These are phyloP conservation scores for Tolypocladium album DNA, from an alignment of 2,329 filamentous ascomycete species.

Conservation along the genomic window DNA sequence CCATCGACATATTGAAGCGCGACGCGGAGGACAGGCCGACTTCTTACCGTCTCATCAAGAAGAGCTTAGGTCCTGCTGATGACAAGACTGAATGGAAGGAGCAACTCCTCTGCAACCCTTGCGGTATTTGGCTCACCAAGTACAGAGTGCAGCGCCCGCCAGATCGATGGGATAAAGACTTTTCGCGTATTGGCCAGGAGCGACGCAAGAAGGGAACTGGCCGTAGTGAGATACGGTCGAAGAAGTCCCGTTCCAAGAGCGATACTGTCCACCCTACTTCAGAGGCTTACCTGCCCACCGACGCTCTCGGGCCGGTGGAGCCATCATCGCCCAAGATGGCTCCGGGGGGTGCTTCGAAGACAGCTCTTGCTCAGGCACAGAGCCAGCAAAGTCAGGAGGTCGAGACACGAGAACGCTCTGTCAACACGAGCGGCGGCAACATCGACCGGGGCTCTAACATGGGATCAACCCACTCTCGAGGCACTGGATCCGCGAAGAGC, in stretches of 20 bases:
- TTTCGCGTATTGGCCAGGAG: constrained; percentile 39
- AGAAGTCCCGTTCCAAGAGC: constrained; percentile 38
- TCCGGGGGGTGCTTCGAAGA: constrained; percentile 7
- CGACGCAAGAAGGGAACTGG: constrained; percentile 37
- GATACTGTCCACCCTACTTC: constrained; percentile 36
- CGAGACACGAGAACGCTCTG: not conserved
- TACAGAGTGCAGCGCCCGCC: constrained; percentile 74
- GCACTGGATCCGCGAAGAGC: constrained; percentile 44
- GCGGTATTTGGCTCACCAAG: constrained; percentile 90
- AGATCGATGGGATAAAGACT: constrained; percentile 68
- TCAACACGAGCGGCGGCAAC: constrained; percentile 3
- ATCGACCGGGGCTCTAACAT: constrained; percentile 14
- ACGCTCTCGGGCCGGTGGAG: constrained; percentile 38
- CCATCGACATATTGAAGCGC: constrained; percentile 56
- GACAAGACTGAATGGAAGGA: constrained; percentile 60
- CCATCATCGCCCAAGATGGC: constrained; percentile 19
- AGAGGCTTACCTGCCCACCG: constrained; percentile 43
- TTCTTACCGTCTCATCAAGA: constrained; percentile 69
- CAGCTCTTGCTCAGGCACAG: constrained; percentile 3
- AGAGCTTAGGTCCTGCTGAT: constrained; percentile 49
- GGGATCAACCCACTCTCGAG: constrained; percentile 42
- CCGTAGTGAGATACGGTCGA: constrained; percentile 28
- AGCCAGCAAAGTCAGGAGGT: not conserved
- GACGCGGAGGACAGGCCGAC: constrained; percentile 52
- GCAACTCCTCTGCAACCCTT: constrained; percentile 83